Evolutionary conservation across 805 yeast genomes (phyloP), one percentile per base, ranked within the genome.

Genomic region (Isabelozyma gotoi): DNA sequence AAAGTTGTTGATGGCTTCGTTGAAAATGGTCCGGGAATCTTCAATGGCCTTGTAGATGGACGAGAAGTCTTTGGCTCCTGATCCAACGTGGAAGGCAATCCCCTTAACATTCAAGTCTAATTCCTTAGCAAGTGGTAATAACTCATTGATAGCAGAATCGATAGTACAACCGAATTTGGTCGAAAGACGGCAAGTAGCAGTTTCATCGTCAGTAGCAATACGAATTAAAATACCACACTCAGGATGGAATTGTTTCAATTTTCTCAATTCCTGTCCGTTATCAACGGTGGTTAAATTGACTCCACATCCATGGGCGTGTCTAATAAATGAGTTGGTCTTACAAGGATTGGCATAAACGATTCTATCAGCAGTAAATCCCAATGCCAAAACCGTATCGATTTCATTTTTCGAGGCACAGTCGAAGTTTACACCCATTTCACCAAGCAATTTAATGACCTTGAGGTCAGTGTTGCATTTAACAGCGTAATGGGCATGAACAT

Each of bases 301-400:
- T 11, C 73, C 68, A 19, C 62, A 53, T 15, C 68, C 62, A n/a
- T 71, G 59, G 2, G 97, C 94, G 59, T 74, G 84, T 51, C 94
- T 77, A 46, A 92, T 70, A 52, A 82, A 88, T 15, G 96, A 85
- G 39, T 81, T 77, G n/a, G 91, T 82, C 67, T 92, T 92, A 67
- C 97, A 88, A 10, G 99, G 97, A 57, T 92, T 89, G 12, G 98
- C 97, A 65, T 88, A 92, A 43, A 94, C 78, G 56, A 92, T 85
- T 50, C 86, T 73, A 10, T 73, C 62, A 7, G 95, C 78, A 48
- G 69, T 68, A 39, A 85, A 80, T 6, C 92, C 92, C 46, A 84
- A 58, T 15, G 65, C 57, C 49, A 88, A 69, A 40, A 88, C 77
- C 36, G 70, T 67, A 42, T 83, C 84, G 56, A 92, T 88, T 68